A percentile compares a stretch with the other conserved stretches of the same genome.
These are phyloP conservation scores for Catunica adiposa DNA, from an alignment of 2,329 filamentous ascomycete genomes.

Conservation along the genomic window DNA sequence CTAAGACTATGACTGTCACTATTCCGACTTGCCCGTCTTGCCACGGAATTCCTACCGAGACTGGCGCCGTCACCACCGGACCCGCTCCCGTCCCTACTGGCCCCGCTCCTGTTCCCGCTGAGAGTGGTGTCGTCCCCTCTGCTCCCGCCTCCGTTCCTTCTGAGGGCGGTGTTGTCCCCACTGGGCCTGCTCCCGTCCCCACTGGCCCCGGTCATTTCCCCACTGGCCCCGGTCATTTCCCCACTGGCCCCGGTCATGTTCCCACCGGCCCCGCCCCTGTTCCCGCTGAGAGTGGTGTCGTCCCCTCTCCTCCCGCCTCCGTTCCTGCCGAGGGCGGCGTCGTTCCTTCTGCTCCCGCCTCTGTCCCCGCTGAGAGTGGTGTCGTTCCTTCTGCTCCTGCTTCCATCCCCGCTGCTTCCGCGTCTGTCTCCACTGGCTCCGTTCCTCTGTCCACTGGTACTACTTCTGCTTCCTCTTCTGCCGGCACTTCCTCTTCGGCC, in stretches of 20 bases:
- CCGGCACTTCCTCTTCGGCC: not conserved
- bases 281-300: not conserved
- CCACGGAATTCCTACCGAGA: not conserved
- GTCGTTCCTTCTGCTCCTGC: no score
- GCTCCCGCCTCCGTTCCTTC: no score
- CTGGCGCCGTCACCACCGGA: not conserved
- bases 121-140: not conserved
- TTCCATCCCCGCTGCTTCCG: not conserved
- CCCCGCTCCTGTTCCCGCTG: not conserved
- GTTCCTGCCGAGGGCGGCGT: no score
- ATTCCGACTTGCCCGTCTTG: slow-evolving; percentile 1
- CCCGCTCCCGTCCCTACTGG: not conserved
- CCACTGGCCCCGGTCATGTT: no score
- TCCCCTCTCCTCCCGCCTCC: no score
- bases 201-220: no score
- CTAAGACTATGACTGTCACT: slow-evolving; percentile 5
- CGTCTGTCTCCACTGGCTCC: not conserved
- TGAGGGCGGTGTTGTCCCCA: no score
- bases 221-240: no score
- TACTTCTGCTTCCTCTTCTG: not conserved
- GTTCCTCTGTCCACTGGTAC: not conserved
- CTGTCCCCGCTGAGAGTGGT: no score
- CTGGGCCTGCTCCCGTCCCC: no score
- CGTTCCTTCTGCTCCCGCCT: no score
- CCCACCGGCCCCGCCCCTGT: not conserved